These are phyloP conservation scores for Neopestalotiopsis sp. DNA, from an alignment of 2,329 filamentous ascomycete genomes.

Conservation along the genomic window DNA sequence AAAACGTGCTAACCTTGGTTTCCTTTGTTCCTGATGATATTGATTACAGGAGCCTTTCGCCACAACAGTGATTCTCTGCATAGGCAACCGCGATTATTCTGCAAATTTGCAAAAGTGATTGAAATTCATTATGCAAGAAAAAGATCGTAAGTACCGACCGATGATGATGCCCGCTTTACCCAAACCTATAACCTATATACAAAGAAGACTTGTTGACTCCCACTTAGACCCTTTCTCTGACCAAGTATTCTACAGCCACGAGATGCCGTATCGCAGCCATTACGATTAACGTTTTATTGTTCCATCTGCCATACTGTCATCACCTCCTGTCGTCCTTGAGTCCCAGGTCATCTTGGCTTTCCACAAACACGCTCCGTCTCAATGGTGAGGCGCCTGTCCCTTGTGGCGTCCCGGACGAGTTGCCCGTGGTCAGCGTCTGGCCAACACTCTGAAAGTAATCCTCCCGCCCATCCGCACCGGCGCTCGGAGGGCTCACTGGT, in stretches of 20 bases:
- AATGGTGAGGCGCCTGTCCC: constrained; percentile 19
- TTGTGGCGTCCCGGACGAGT: constrained; percentile 8
- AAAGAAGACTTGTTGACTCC: constrained; percentile 1
- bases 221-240: not conserved
- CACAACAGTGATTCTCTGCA: too few species aligned
- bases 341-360: constrained; percentile 47
- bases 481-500: constrained; percentile 36
- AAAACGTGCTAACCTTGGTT: too few species aligned
- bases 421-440: constrained; percentile 15
- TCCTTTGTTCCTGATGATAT: too few species aligned
- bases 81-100: too few species aligned
- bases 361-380: constrained; percentile 48
- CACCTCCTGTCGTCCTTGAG: constrained; percentile 16
- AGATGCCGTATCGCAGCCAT: not conserved
- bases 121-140: constrained; percentile 12
- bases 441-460: constrained; percentile 33
- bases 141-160: constrained; percentile 6
- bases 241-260: constrained; percentile 7
- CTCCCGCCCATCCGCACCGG: constrained; percentile 23
- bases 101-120: not conserved
- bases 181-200: constrained; percentile 5
- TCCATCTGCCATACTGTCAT: not conserved
- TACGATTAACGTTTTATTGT: not conserved
- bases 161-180: not conserved
- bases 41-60: too few species aligned